Conservation (phyloP, 805 yeast genomes). For the Candida ficus region DNA sequence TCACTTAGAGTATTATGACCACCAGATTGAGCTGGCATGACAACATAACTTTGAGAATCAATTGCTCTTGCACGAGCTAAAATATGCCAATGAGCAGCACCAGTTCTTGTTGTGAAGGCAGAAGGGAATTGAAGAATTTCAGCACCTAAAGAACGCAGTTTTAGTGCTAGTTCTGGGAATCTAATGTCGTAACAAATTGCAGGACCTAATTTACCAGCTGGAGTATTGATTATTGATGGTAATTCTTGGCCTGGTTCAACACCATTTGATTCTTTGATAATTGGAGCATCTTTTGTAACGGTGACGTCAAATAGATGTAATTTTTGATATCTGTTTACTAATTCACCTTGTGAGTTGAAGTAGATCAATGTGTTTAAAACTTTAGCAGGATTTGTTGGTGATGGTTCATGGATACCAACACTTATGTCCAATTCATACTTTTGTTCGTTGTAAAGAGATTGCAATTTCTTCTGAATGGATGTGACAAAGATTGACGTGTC, state of each 20-base stretch:
- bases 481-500: slow-evolving; percentile 37
- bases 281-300: slow-evolving; percentile 64
- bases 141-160: slow-evolving; percentile 66
- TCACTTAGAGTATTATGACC: slow-evolving; percentile 40
- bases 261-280: slow-evolving; percentile 65
- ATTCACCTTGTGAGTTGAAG: slow-evolving; percentile 59
- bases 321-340: slow-evolving; percentile 72
- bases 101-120: slow-evolving; percentile 90
- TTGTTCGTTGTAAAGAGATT: slow-evolving; percentile 21
- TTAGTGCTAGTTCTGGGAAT: slow-evolving; percentile 74
- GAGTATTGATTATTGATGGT: slow-evolving; percentile 49
- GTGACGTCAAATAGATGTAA: slow-evolving; percentile 87
- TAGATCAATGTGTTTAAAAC: slow-evolving; percentile 73
- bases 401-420: slow-evolving; percentile 87
- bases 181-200: slow-evolving; percentile 85
- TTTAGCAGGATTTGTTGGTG: slow-evolving; percentile 33
- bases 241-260: slow-evolving; percentile 72
- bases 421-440: slow-evolving; percentile 49
- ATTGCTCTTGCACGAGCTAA: slow-evolving; percentile 82
- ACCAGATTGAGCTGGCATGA: slow-evolving; percentile 89
- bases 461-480: slow-evolving; percentile 41
- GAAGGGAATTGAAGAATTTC: slow-evolving; percentile 78
- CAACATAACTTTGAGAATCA: slow-evolving; percentile 80
- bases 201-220: slow-evolving; percentile 61
- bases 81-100: slow-evolving; percentile 83